Evolutionary conservation across 441 rosid genomes (phyloP), one percentile per base, ranked within the genome.

Genomic region (Adansonia rubrostipa): DNA sequence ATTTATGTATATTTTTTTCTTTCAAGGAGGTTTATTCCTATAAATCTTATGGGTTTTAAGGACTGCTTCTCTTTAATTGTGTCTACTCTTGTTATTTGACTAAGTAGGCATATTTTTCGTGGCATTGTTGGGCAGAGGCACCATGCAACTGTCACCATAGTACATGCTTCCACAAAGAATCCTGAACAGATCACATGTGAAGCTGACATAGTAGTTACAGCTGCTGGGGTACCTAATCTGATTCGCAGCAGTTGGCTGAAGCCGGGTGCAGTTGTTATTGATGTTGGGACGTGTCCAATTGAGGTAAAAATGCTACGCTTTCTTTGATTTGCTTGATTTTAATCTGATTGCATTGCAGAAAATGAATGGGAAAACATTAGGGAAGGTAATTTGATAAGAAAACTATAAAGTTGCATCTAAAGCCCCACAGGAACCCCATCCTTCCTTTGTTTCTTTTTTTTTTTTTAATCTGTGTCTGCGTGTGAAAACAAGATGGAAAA

Each of bases 201-300:
- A 79, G 97, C 94, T 66, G 99, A 93, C 82, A 93, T 93, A 2
- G 89, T 95, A 79, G 82, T 95, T 56, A 75, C 97, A 17, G 97
- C 95, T 24, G 88, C 90, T 0, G 97, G 99, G 69, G 88, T 91
- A 60, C 97, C 98, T 63, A 90, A 89, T 83, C 84, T 95, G 67
- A 90, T 94, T 62, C 92, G 93, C 53, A 91, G 96, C 22, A 85
- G 67, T 84, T 95, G 98, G 99, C 79, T 95, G 76, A 93, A 92
- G 84, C 93, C 87, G 2, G 97, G 97, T 75, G 93, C 94, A 33
- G 92, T 89, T 45, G 93, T 95, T 75, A 87, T 95, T 22, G 99
- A 95, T 83, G 95, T 95, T 3, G 97, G 97, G 51, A 91, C 97
- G 78, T 87, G 78, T 80, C 95, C 97, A 0, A 79, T 95, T 76